Conservation (phyloP, 208 protist species). For the Crithidia brevicula region DNA sequence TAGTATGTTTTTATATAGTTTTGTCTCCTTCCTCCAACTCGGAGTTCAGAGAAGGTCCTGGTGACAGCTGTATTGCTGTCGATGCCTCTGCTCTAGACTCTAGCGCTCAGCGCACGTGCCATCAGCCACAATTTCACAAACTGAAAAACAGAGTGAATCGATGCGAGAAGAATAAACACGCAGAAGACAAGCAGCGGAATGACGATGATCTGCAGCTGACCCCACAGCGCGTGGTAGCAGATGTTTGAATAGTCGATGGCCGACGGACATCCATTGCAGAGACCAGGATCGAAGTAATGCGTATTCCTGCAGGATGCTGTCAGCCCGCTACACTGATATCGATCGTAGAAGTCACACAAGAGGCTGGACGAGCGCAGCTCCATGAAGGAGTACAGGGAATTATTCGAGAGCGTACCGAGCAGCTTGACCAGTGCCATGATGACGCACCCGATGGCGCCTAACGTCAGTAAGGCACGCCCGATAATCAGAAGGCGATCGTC, state of each 20-base stretch:
- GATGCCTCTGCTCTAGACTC: too few species aligned
- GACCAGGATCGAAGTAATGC: background rate
- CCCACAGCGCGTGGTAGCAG: conserved; percentile 8
- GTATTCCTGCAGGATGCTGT: background rate
- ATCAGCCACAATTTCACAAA: conserved; percentile 9
- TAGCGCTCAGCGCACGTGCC: background rate
- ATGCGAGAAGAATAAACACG: conserved; percentile 10
- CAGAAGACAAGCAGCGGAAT: conserved; percentile 20
- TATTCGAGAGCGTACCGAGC: background rate
- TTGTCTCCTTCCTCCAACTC: background rate
- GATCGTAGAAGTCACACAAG: conserved; percentile 11
- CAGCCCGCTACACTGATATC: conserved; percentile 4
- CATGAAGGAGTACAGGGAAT: background rate
- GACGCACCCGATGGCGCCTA: conserved; percentile 29
- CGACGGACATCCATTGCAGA: background rate
- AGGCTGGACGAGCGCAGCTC: background rate
- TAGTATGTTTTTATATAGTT: too few species aligned
- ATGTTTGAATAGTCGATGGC: background rate
- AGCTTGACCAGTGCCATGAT: conserved; percentile 2
- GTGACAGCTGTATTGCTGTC: too few species aligned
- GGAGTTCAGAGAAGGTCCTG: too few species aligned
- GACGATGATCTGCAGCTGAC: background rate
- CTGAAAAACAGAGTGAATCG: conserved; percentile 6
- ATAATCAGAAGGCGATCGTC: conserved; percentile 3
- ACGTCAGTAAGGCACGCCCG: background rate